Evolutionary conservation across 1,139 yeast genomes (phyloP).

Genomic region (Komagataea norvegica): DNA sequence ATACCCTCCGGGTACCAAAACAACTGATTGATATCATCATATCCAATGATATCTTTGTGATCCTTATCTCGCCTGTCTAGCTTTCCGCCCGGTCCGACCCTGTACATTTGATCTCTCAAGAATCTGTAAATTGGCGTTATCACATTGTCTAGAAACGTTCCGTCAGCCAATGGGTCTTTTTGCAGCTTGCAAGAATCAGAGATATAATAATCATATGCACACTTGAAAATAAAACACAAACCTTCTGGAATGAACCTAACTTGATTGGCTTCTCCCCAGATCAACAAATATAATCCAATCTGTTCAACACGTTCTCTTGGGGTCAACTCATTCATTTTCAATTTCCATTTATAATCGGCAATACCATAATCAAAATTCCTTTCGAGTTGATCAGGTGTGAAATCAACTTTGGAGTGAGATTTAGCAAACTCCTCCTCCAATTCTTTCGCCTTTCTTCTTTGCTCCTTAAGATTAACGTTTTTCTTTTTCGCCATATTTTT

Average conservation of each 20-base stretch:
- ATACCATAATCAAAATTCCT: conserved; percentile 53
- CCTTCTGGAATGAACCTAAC: conserved; percentile 83
- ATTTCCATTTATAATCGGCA: conserved; percentile 59
- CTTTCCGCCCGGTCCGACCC: conserved; percentile 28
- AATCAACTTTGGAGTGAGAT: conserved; percentile 28
- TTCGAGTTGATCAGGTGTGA: conserved; percentile 44
- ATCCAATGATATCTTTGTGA: conserved; percentile 69
- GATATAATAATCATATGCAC: conserved; percentile 58
- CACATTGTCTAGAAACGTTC: conserved; percentile 54
- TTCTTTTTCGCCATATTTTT: conserved; percentile 32
- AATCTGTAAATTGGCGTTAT: conserved; percentile 73
- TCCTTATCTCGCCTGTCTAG: conserved; percentile 55
- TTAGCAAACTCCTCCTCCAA: conserved; percentile 29
- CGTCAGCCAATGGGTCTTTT: conserved; percentile 23
- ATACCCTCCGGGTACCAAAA: conserved; percentile 77
- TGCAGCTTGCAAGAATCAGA: conserved; percentile 9
- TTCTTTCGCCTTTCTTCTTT: conserved; percentile 28
- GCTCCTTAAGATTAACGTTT: conserved; percentile 31
- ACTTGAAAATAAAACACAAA: conserved; percentile 71
- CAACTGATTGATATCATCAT: conserved; percentile 80
- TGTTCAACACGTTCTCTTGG: conserved; percentile 59
- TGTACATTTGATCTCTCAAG: conserved; percentile 53
- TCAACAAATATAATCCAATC: conserved; percentile 60
- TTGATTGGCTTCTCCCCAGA: conserved; percentile 92
- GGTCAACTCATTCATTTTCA: conserved; percentile 50